Percentiles rank a stretch among this genome's conserved stretches.
Evolutionary conservation across 1,139 yeast species (phyloP).

Genomic region (Candida glucosophila): DNA sequence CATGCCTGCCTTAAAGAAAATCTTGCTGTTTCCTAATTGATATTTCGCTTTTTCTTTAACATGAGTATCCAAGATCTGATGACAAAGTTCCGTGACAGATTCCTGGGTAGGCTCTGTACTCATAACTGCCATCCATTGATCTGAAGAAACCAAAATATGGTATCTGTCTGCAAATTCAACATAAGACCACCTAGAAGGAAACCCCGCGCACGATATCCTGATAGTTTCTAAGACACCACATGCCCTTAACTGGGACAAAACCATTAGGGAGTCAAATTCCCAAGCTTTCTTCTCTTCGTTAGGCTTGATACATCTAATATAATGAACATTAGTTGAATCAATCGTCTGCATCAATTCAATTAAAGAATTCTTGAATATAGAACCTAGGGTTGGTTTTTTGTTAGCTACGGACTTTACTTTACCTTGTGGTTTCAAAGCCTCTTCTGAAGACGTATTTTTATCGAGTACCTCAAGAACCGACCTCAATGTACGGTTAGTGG

Average conservation of each 20-base stretch:
- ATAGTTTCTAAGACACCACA: conserved; percentile 98
- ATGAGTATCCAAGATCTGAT: conserved; percentile 53
- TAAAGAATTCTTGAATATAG: conserved; percentile 86
- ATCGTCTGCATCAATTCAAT: conserved; percentile 91
- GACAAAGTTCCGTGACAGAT: conserved; percentile 56
- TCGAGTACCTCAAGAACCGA: conserved; percentile 61
- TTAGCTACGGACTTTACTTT: conserved; percentile 29
- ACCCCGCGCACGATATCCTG: conserved; percentile 94
- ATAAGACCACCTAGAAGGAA: conserved; percentile 94
- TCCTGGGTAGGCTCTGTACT: conserved; percentile 47
- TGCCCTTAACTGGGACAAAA: conserved; percentile 87
- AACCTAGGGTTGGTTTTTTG: conserved; percentile 89
- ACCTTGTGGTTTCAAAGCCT: conserved; percentile 34
- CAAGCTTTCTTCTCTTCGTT: conserved; percentile 91
- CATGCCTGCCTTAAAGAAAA: conserved; percentile 95
- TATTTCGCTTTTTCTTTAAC: conserved; percentile 61
- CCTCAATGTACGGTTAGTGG: conserved; percentile 58
- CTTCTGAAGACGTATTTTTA: conserved; percentile 47
- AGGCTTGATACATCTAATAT: conserved; percentile 95
- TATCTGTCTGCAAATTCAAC: conserved; percentile 90
- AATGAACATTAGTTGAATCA: conserved; percentile 90
- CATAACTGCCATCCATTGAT: conserved; percentile 58
- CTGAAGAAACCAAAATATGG: conserved; percentile 70
- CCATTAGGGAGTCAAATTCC: conserved; percentile 95
- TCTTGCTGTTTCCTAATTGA: conserved; percentile 84